Conservation (phyloP, 2,329 filamentous ascomycete genomes). For the Sporothrix globosa region DNA sequence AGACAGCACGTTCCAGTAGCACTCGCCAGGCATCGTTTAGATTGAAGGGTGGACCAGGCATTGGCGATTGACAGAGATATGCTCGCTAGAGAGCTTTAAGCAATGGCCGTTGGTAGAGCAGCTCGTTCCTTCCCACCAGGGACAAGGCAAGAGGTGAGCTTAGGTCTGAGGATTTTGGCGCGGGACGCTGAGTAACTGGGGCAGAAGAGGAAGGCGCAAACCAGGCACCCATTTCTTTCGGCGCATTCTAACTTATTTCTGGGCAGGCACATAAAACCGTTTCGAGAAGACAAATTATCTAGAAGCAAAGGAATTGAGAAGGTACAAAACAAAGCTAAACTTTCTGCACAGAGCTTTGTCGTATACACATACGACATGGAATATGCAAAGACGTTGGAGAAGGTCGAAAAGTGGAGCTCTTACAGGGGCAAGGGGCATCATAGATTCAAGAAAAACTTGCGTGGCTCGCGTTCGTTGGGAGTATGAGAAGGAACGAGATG, state of each 20-base stretch:
- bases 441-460: background rate
- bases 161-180: background rate
- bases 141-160: background rate
- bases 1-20: slow-evolving; percentile 10
- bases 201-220: slow-evolving; percentile 13
- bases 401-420: slow-evolving; percentile 19
- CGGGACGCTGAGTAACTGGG: slow-evolving; percentile 16
- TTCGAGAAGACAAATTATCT: background rate
- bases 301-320: background rate
- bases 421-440: slow-evolving; percentile 16
- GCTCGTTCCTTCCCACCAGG: slow-evolving; percentile 11
- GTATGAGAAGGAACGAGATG: background rate
- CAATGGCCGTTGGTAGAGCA: background rate
- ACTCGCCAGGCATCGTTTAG: too few species aligned
- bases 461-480: background rate
- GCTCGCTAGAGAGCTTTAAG: too few species aligned
- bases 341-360: slow-evolving; percentile 2
- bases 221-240: background rate
- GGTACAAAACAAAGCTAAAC: background rate
- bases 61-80: background rate
- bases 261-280: too few species aligned
- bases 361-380: background rate
- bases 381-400: slow-evolving; percentile 6
- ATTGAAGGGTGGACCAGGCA: background rate
- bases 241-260: background rate